Percentiles rank a stretch among this genome's conserved stretches.
Conservation (phyloP, 345 rosid genomes). For the Citrus trifoliata region DNA sequence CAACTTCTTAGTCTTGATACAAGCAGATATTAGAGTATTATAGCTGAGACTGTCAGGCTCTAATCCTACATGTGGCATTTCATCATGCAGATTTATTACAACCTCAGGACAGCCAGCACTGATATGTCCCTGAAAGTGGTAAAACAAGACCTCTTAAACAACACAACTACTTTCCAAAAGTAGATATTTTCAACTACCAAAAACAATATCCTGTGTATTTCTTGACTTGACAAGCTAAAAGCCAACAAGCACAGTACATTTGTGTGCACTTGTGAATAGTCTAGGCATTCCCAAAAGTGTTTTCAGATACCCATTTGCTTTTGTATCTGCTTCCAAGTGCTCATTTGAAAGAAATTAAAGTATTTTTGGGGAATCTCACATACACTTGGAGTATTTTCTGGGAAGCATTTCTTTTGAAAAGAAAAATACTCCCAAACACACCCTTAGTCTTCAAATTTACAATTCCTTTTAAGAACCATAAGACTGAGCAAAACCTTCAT, state of each 20-base stretch:
- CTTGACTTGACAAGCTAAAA: background rate
- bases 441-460: background rate
- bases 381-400: background rate
- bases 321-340: background rate
- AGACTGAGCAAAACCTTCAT: slow-evolving; percentile 41
- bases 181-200: background rate
- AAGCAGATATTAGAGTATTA: slow-evolving; percentile 61
- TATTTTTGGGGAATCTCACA: background rate
- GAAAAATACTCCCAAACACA: background rate
- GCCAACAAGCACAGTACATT: background rate
- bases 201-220: background rate
- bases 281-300: background rate
- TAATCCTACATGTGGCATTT: slow-evolving; percentile 46
- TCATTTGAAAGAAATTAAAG: background rate
- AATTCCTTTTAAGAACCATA: background rate
- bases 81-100: slow-evolving; percentile 48
- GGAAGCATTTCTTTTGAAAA: background rate
- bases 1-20: slow-evolving; percentile 47
- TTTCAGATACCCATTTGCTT: background rate
- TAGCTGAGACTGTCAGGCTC: slow-evolving; percentile 66
- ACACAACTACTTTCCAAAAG: background rate
- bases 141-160: background rate
- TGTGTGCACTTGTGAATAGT: background rate
- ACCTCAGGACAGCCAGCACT: slow-evolving; percentile 49
- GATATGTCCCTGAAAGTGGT: slow-evolving; percentile 50